A percentile compares a stretch with the other conserved stretches of the same genome.
Conservation (phyloP, 2,329 filamentous ascomycete genomes). For the Aspergillus spinulosporus region DNA sequence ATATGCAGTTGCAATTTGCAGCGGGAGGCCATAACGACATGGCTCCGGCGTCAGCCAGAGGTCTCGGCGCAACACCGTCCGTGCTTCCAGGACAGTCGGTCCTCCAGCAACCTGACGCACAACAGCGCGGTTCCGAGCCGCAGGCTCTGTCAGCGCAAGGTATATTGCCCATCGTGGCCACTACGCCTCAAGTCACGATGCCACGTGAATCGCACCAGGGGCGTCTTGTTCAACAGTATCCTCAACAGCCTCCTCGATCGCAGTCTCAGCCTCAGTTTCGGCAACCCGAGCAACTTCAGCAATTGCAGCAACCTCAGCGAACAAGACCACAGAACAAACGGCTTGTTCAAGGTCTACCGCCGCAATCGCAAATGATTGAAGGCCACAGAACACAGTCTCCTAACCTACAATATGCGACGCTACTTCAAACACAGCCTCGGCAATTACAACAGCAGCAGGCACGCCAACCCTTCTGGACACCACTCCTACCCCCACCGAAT, state of each 20-base stretch:
- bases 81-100: neutral
- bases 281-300: neutral
- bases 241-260: neutral
- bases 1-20: neutral
- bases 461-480: neutral
- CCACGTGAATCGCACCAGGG: neutral
- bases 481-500: conserved; percentile 40
- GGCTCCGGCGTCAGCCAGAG: neutral
- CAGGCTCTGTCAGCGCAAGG: neutral
- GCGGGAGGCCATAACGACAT: neutral
- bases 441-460: neutral
- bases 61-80: neutral
- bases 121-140: neutral
- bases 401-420: neutral
- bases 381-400: neutral
- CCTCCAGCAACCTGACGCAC: neutral
- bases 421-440: neutral
- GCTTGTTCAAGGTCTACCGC: neutral
- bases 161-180: neutral
- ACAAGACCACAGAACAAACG: neutral
- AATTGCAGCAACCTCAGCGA: neutral
- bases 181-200: neutral
- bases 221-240: neutral
- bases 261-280: neutral
- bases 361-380: neutral